Percentiles rank a stretch among this genome's conserved stretches.
phyloP scores from a whole-genome alignment of 257 asterid species.

The Solanum sitiens region DNA sequence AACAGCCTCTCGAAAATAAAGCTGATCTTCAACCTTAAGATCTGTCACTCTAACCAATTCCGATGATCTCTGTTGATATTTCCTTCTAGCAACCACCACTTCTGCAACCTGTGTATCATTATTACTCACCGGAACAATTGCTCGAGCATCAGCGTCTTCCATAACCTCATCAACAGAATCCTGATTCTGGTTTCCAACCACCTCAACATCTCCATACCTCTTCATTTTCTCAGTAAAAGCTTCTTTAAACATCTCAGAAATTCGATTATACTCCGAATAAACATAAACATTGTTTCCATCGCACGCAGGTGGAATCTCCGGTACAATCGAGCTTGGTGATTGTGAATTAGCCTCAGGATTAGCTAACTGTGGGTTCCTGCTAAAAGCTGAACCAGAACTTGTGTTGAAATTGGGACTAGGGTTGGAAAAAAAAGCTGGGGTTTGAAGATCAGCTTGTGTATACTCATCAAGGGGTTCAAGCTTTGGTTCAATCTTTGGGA shows the following conservation, averaged over 20 bases:
- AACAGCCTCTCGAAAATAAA: constrained; percentile 33
- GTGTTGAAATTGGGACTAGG: neutral
- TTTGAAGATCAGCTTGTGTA: constrained; percentile 1
- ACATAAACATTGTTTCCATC: constrained; percentile 14
- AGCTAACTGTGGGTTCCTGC: neutral
- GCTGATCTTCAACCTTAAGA: constrained; percentile 43
- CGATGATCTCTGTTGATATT: constrained; percentile 41
- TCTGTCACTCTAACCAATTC: constrained; percentile 74
- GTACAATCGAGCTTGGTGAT: neutral
- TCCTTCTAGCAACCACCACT: constrained; percentile 25
- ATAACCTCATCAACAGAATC: neutral
- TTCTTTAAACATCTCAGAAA: constrained; percentile 36
- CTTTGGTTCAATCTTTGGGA: constrained; percentile 43
- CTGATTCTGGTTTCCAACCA: constrained; percentile 9
- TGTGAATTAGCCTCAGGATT: neutral
- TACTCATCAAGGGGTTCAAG: constrained; percentile 48
- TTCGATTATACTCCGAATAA: constrained; percentile 39
- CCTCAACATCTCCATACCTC: neutral
- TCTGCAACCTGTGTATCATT: constrained; percentile 19
- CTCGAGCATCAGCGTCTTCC: constrained; percentile 9
- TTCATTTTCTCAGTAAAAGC: constrained; percentile 18
- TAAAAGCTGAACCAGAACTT: neutral
- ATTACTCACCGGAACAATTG: constrained; percentile 33
- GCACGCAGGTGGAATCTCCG: neutral
- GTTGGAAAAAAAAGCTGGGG: neutral